Percentiles rank a stretch among this genome's conserved stretches.
These are phyloP conservation scores for Barbarea vulgaris DNA, from an alignment of 345 rosid species.

Conservation along the genomic window DNA sequence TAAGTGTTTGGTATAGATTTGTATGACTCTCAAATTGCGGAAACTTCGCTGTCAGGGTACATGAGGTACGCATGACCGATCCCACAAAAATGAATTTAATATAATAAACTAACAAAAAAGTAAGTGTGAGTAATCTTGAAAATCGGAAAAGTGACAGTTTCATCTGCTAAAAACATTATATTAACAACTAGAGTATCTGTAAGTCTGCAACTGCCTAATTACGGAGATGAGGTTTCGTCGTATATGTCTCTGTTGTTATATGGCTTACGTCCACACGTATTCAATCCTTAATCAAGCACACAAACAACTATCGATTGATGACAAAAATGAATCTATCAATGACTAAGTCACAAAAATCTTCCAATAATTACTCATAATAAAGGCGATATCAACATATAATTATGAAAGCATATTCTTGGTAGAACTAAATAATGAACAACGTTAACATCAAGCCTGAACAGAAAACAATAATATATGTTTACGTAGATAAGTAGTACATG, in stretches of 20 bases:
- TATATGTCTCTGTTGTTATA: neutral
- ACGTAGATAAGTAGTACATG: neutral
- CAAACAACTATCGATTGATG: neutral
- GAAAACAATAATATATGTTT: neutral
- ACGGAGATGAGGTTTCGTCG: neutral
- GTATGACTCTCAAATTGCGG: neutral
- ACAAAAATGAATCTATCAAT: neutral
- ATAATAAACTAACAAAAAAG: neutral
- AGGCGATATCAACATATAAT: neutral
- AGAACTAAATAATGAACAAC: neutral
- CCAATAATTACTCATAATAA: neutral
- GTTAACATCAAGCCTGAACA: neutral
- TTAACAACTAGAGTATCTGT: neutral
- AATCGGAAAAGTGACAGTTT: neutral
- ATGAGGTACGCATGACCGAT: neutral
- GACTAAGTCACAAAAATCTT: neutral
- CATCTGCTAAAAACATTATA: neutral
- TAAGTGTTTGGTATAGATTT: slow-evolving; percentile 8
- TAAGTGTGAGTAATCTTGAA: neutral
- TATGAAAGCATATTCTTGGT: neutral
- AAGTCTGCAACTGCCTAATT: neutral
- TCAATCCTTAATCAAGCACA: neutral
- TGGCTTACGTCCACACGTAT: slow-evolving; percentile 5
- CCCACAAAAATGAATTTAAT: neutral
- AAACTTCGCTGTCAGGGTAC: slow-evolving; percentile 10